Base-by-base conservation (phyloP, 139 green algal species). In the Closterium sp. region DNA sequence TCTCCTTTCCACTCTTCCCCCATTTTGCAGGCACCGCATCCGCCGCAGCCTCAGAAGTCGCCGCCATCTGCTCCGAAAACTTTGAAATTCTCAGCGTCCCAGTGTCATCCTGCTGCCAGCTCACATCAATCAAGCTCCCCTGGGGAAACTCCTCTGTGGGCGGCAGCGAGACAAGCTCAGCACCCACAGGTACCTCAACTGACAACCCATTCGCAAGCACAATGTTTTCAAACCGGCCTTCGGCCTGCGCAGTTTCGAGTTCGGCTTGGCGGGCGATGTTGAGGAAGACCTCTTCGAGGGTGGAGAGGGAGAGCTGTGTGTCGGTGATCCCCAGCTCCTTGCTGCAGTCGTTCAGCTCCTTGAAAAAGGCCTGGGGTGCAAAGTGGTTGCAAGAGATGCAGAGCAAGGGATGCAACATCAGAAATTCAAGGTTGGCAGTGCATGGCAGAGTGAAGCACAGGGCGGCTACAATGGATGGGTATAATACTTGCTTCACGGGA, bases 211-310 rank as follows among this genome's bases (percentile, higher is more conserved):
- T n/a, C 1, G 31, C 0, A 21, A 94, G 92, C 13, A 70, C 34
- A 21, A 94, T 85, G 24, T 89, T 24, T 6, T 95, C 92, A 7
- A 89, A 95, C 42, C 92, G 90, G 32, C 30, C 31, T 28, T 92
- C 92, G 21, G 91, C 24, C 9, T 50, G n/a, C 34, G 93, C 73
- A 4, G 32, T 85, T 88, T 95, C 93, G 9, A 94, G 86, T 27
- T 95, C 93, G 0, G 93, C 90, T 4, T 88, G 21, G 17, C 62
- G 27, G 0, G 90, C 90, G 22, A 95, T 95, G 88, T 84, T 90
- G 31, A 95, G 90, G 38, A 95, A 95, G 21, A 94, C 93, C 34
- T 95, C 93, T 34, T 95, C 93, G 91, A 95, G 84, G 6, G 93
- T 94, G 31, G 93, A 92, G 17, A 95, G 90, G n/a, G 62, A 91